phyloP scores from a whole-genome alignment of 306 rosid genomes.

The Glycyrrhiza uralensis region DNA sequence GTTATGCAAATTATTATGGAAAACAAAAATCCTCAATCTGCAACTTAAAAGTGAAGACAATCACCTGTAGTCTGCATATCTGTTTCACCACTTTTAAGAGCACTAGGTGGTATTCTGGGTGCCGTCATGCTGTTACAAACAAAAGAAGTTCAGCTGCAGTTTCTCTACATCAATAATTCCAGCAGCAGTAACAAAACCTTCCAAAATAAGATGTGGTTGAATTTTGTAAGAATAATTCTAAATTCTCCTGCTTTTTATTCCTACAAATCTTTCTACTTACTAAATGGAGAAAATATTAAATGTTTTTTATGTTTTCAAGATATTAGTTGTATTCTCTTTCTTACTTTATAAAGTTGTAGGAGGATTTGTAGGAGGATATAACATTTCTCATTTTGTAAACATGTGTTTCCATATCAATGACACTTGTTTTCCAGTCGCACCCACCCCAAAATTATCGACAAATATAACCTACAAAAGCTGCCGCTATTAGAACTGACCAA shows the following conservation, averaged over 20 bases:
- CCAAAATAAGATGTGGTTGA: slow-evolving; percentile 7
- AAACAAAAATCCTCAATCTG: neutral
- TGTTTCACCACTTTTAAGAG: slow-evolving; percentile 78
- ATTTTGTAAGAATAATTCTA: too few relatives aligned
- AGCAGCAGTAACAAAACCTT: slow-evolving; percentile 8
- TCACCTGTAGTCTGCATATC: slow-evolving; percentile 76
- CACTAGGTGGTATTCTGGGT: slow-evolving; percentile 75
- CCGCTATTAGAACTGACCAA: neutral
- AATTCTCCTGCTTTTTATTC: too few relatives aligned
- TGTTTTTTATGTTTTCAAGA: too few relatives aligned
- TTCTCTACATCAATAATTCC: slow-evolving; percentile 11
- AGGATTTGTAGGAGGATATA: too few relatives aligned
- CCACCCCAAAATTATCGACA: neutral
- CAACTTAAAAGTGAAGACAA: slow-evolving; percentile 21
- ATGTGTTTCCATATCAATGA: neutral
- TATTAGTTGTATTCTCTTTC: too few relatives aligned
- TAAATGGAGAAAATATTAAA: too few relatives aligned
- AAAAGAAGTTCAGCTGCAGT: slow-evolving; percentile 23
- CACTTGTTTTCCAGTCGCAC: slow-evolving; percentile 12
- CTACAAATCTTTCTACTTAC: too few relatives aligned
- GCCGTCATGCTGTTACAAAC: slow-evolving; percentile 78
- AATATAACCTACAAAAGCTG: neutral
- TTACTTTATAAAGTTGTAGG: too few relatives aligned
- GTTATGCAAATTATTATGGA: neutral
- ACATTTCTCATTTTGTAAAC: too few relatives aligned